A percentile compares a stretch with the other conserved stretches of the same genome.
Evolutionary conservation across 2,329 filamentous ascomycete genomes (phyloP).

Genomic region (Dothideomycetes sp.): DNA sequence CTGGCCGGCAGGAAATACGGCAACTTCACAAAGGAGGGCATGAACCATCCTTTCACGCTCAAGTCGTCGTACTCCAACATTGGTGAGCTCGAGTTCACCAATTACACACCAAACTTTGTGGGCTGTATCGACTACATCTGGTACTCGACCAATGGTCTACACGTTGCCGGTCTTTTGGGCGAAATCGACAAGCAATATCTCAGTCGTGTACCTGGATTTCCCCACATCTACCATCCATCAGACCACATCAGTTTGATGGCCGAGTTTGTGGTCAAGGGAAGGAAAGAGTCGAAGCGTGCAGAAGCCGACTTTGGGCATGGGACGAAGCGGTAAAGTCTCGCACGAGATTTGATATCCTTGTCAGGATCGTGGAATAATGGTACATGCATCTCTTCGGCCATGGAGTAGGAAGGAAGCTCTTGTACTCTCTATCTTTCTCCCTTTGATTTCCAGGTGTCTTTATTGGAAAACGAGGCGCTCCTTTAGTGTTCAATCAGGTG

Average conservation of each 20-base stretch:
- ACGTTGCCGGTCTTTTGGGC: slow-evolving; percentile 74
- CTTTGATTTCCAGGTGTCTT: neutral
- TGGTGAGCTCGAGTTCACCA: slow-evolving; percentile 84
- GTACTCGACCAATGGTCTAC: slow-evolving; percentile 86
- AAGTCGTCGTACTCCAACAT: slow-evolving; percentile 82
- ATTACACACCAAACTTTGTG: slow-evolving; percentile 89
- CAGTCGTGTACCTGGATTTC: slow-evolving; percentile 79
- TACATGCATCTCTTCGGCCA: neutral
- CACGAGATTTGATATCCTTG: neutral
- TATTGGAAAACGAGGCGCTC: slow-evolving; percentile 8
- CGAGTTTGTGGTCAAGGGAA: slow-evolving; percentile 79
- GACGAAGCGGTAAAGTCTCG: neutral
- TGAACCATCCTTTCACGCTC: slow-evolving; percentile 87
- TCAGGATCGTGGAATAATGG: neutral
- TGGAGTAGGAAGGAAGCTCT: neutral
- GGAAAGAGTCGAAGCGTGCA: slow-evolving; percentile 53
- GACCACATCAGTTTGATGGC: slow-evolving; percentile 86
- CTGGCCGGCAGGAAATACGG: slow-evolving; percentile 77
- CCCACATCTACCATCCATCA: slow-evolving; percentile 87
- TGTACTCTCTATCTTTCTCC: neutral
- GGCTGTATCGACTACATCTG: slow-evolving; percentile 96
- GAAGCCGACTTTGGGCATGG: slow-evolving; percentile 28
- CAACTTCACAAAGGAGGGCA: slow-evolving; percentile 83
- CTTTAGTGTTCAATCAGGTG: slow-evolving; percentile 9
- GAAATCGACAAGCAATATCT: slow-evolving; percentile 80